Base-by-base conservation (phyloP, 352 stramenopile genomes). In the Phytopythium boreale region DNA sequence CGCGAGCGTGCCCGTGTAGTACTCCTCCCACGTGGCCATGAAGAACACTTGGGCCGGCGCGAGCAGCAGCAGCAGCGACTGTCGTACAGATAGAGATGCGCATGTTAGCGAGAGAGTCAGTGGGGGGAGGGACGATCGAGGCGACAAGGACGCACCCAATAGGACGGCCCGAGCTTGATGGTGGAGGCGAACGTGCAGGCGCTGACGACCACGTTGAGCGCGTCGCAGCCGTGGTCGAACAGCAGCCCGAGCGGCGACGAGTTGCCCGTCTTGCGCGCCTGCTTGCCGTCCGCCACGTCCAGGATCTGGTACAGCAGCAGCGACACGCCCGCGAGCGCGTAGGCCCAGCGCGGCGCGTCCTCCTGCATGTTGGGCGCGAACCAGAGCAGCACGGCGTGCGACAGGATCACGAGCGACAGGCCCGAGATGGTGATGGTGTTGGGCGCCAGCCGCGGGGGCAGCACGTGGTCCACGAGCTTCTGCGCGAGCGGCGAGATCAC, bases 21-120 rank as follows among this genome's bases (percentile, higher is more conserved):
- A 99, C 74, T 99, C 92, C 72, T 99, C 97, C 97, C 97, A 99
- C n/a, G 96, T 99, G 14, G 93, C 89, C 75, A 98, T 93, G 67
- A 98, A 99, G 72, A 99, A 99, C 8, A 98, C 87, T 81, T 81
- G 96, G 50, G 82, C 88, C 64, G 68, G 90, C 29, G 76, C 72
- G 20, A 84, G 73, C 63, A 87, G 84, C 56, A 87, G 75, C 53
- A 86, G 66, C 62, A 96, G 75, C 67, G 80, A 92, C 89, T 96
- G 69, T 43, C 59, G 61, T 11, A 57, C 29, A 49, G 39, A 71
- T 34, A 71, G 24, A 44, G 4, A n/a, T 20, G 9, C 14, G 11
- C 43, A 58, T 20, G 44, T 63, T 67, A 66, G 46, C 29, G 60
- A 36, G 34, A 39, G 34, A 24, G 24, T 24, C 43, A 46, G n/a